Evolutionary conservation across 2,329 filamentous ascomycete genomes (phyloP), one percentile per base, ranked within the genome.

Genomic region (Lasiodiplodia hormozganensis): DNA sequence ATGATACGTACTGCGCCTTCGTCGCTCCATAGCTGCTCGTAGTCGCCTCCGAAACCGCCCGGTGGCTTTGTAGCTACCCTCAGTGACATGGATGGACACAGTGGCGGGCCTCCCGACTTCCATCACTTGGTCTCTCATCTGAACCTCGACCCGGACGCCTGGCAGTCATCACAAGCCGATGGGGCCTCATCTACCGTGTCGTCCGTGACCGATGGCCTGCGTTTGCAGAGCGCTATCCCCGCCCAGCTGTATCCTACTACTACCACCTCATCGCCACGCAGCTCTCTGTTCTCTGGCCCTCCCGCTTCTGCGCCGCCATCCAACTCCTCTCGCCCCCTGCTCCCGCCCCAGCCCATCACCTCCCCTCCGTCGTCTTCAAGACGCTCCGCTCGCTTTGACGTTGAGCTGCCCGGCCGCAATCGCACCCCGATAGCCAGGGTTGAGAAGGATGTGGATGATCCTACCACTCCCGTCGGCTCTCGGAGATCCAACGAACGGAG

Each of bases 391-490:
- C 60, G 60, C 31, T 64, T 64, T 64, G 60, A 52, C 40, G 28
- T 60, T 4, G 65, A 67, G 14, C 34, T 31, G 23, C 23, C 68
- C 12, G 43, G 43, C 31, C 16, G n/a, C 57, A 52, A 62, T 11
- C 66, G 57, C 10, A 18, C 65, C 10, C 34, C 68, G n/a, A 56
- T 68, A 31, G 79, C 82, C 16, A 73, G 76, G 56, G 83, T 81
- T 7, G 81, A 84, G 70, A 85, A 85, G 73, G 82, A 83, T 73
- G 79, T 76, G 60, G 83, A 85, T 74, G 83, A 85, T 72, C 82
- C 83, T 0, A 81, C 77, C 11, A 80, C 78, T 1, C 79, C 80
- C 3, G 18, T 76, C 80, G 38, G 75, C 71, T 68, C 70, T 67
- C 70, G 74, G 6, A 72, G 72, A 6, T 70, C 70, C 69, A 69